A percentile compares a stretch with the other conserved stretches of the same genome.
Evolutionary conservation across 225 moss, liverwort and hornwort species (phyloP).

Genomic region (Pseudisothecium myosuroides): DNA sequence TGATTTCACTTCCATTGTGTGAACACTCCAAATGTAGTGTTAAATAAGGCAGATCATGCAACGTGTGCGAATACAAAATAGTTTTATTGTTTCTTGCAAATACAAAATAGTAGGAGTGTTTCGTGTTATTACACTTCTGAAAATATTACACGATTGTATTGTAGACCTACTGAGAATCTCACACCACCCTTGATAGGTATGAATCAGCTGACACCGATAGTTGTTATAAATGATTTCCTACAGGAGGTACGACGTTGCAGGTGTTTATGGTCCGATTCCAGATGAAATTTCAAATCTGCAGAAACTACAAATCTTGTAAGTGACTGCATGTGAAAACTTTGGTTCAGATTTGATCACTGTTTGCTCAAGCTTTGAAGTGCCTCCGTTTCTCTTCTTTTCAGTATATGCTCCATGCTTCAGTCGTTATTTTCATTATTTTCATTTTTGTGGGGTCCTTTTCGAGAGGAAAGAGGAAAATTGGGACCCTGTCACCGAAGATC

Average conservation of each 20-base stretch:
- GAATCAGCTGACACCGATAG: neutral
- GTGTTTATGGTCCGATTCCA: slow-evolving; percentile 18
- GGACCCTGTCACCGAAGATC: neutral
- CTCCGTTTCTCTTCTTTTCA: neutral
- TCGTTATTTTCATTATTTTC: neutral
- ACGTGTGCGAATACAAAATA: neutral
- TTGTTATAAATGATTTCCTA: neutral
- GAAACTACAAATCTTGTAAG: slow-evolving; percentile 31
- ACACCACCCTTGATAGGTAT: neutral
- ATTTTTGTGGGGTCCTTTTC: neutral
- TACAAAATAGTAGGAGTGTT: neutral
- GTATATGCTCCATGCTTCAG: neutral
- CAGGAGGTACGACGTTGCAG: slow-evolving; percentile 39
- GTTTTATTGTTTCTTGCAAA: neutral
- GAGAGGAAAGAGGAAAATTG: neutral
- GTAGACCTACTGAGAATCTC: neutral
- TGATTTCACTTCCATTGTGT: neutral
- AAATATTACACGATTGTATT: neutral
- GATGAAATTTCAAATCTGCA: slow-evolving; percentile 19
- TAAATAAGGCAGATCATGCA: neutral
- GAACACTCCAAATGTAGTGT: neutral
- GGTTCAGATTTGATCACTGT: neutral
- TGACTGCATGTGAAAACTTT: neutral
- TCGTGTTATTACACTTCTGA: neutral
- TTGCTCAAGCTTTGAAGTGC: neutral